phyloP scores from a whole-genome alignment of 2,329 filamentous ascomycete genomes.

The Biscogniauxia sp. region DNA sequence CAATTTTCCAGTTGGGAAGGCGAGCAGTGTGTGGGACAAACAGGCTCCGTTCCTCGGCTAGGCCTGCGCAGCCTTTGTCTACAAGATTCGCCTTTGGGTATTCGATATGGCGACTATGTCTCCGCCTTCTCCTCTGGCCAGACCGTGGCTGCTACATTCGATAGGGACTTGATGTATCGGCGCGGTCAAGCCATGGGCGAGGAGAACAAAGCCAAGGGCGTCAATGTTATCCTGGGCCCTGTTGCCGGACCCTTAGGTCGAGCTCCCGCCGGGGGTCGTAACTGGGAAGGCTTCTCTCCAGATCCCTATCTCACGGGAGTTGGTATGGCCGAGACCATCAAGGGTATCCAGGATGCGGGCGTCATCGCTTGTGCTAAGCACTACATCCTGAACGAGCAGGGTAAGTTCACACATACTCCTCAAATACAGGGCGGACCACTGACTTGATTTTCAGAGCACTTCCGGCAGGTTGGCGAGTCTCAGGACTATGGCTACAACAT shows the following conservation, averaged over 20 bases:
- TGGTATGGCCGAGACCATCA: conserved; percentile 69
- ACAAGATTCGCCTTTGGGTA: conserved; percentile 80
- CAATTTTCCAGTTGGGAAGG: conserved; percentile 54
- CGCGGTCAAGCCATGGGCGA: conserved; percentile 70
- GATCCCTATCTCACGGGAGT: conserved; percentile 74
- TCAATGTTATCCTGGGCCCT: conserved; percentile 72
- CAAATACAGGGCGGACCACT: conserved; percentile 4
- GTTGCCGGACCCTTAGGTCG: conserved; percentile 72
- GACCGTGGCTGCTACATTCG: conserved; percentile 81
- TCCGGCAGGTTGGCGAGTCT: conserved; percentile 61
- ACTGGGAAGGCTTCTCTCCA: conserved; percentile 70
- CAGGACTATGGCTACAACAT: conserved; percentile 61
- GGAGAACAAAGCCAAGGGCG: conserved; percentile 70
- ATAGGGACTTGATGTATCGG: conserved; percentile 67
- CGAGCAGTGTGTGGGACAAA: conserved; percentile 76
- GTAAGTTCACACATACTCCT: conserved; percentile 21
- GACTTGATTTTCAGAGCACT: conserved; percentile 54
- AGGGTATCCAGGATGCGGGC: conserved; percentile 76
- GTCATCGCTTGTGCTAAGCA: conserved; percentile 78
- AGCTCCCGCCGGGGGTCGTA: conserved; percentile 63
- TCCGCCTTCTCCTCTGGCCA: conserved; percentile 79
- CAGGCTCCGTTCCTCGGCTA: conserved; percentile 66
- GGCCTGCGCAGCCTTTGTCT: conserved; percentile 74
- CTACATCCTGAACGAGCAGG: conserved; percentile 67
- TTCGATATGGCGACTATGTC: conserved; percentile 74